A percentile compares a stretch with the other conserved stretches of the same genome.
phyloP scores from a whole-genome alignment of 1,139 yeast genomes.

The Yamadazyma diddensiae region DNA sequence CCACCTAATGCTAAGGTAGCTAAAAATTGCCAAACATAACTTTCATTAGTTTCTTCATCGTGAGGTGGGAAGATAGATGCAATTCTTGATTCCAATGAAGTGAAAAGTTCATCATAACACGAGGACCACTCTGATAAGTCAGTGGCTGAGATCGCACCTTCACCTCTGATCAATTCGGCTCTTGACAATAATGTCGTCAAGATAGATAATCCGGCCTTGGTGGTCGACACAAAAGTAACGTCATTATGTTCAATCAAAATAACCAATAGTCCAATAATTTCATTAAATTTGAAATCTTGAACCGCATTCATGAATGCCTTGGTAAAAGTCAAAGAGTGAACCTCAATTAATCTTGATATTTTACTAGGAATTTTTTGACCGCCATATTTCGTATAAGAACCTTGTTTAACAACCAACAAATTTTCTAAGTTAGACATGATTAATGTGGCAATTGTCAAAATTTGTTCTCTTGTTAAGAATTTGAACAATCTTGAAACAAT shows the following conservation, averaged over 20 bases:
- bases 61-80: constrained; percentile 80
- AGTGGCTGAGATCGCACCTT: constrained; percentile 57
- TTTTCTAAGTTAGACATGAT: constrained; percentile 81
- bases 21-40: constrained; percentile 93
- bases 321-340: constrained; percentile 78
- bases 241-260: constrained; percentile 71
- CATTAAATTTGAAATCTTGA: constrained; percentile 78
- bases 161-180: constrained; percentile 90
- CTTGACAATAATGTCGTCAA: constrained; percentile 87
- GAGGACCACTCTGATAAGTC: constrained; percentile 72
- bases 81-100: constrained; percentile 75
- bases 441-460: constrained; percentile 73
- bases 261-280: constrained; percentile 77
- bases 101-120: constrained; percentile 80
- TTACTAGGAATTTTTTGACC: constrained; percentile 51
- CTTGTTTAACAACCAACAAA: constrained; percentile 72
- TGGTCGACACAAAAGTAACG: constrained; percentile 71
- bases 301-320: constrained; percentile 84
- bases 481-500: constrained; percentile 86
- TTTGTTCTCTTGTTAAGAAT: constrained; percentile 74
- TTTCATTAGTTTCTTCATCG: constrained; percentile 47
- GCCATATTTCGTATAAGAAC: constrained; percentile 71
- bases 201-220: constrained; percentile 83
- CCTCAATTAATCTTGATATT: constrained; percentile 64
- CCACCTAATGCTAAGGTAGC: constrained; percentile 95